A percentile compares a stretch with the other conserved stretches of the same genome.
These are phyloP conservation scores for Wickerhamomyces pijperi DNA, from an alignment of 805 yeast genomes.

Conservation along the genomic window DNA sequence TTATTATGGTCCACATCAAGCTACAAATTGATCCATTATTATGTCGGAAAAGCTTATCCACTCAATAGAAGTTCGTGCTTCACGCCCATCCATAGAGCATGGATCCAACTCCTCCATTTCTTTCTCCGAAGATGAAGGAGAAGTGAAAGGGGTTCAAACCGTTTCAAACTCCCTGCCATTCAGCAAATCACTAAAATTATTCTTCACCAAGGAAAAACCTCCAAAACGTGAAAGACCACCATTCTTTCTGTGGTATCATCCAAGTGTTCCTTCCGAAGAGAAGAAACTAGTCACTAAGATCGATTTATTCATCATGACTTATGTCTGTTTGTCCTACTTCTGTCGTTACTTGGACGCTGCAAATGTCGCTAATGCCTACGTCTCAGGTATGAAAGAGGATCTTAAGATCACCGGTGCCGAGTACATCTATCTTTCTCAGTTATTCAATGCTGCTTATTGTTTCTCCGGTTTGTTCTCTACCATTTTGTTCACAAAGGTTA, in stretches of 20 bases:
- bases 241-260: conserved; percentile 14
- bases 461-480: conserved; percentile 2
- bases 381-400: conserved; percentile 43
- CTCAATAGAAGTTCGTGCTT: no score
- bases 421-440: conserved; percentile 15
- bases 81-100: no score
- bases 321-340: conserved; percentile 12
- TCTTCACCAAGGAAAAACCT: conserved; percentile 8
- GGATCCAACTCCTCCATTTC: no score
- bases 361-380: conserved; percentile 38
- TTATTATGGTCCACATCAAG: not conserved
- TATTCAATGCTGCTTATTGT: conserved; percentile 4
- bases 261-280: conserved; percentile 8
- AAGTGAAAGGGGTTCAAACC: no score
- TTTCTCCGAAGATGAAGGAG: no score
- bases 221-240: conserved; percentile 4
- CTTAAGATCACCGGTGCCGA: conserved; percentile 39
- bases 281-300: conserved; percentile 10
- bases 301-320: conserved; percentile 9
- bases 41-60: no score
- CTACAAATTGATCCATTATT: no score
- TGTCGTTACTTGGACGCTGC: conserved; percentile 10
- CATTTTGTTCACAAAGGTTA: conserved; percentile 2
- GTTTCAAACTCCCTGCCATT: conserved; percentile 4
- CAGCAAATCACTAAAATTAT: conserved; percentile 6